phyloP scores from a whole-genome alignment of 2,329 filamentous ascomycete genomes.

The Blumeriella jaapii region DNA sequence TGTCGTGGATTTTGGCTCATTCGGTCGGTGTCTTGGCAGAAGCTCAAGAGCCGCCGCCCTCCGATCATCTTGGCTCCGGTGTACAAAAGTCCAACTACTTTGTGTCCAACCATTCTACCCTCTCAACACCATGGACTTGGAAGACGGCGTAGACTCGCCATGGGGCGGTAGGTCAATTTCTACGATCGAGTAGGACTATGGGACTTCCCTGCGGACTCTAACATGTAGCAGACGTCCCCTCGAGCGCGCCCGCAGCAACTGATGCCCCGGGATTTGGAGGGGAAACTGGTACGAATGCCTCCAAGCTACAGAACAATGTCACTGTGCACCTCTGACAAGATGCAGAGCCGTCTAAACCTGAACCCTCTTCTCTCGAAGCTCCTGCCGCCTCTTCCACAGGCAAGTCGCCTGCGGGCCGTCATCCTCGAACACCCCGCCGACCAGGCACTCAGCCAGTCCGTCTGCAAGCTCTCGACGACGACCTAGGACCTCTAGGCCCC shows the following conservation, averaged over 20 bases:
- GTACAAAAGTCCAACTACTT: constrained; percentile 6
- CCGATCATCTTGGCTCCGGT: constrained; percentile 10
- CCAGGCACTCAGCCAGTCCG: constrained; percentile 66
- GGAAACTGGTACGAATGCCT: constrained; percentile 13
- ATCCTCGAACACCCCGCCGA: constrained; percentile 36
- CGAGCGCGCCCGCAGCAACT: constrained; percentile 27
- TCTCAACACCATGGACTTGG: constrained; percentile 31
- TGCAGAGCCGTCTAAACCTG: constrained; percentile 18
- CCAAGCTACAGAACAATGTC: not conserved
- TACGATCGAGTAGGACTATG: not conserved
- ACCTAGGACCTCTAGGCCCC: constrained; percentile 66
- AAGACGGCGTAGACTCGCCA: constrained; percentile 34
- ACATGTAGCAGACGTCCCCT: constrained; percentile 31
- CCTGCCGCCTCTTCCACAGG: constrained; percentile 10
- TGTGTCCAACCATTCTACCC: constrained; percentile 8
- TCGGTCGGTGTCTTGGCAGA: too few relatives aligned
- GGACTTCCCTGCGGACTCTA: constrained; percentile 2
- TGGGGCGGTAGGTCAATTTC: constrained; percentile 31
- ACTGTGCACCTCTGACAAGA: not conserved
- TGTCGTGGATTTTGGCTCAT: too few relatives aligned
- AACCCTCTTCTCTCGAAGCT: constrained; percentile 13
- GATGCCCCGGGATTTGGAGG: constrained; percentile 20
- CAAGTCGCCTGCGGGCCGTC: constrained; percentile 24
- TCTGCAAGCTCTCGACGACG: constrained; percentile 64
- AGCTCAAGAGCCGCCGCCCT: constrained; percentile 4